Percentiles rank a stretch among this genome's conserved stretches.
These are phyloP conservation scores for Pythium sp. DNA, from an alignment of 352 stramenopile genomes.

Conservation along the genomic window DNA sequence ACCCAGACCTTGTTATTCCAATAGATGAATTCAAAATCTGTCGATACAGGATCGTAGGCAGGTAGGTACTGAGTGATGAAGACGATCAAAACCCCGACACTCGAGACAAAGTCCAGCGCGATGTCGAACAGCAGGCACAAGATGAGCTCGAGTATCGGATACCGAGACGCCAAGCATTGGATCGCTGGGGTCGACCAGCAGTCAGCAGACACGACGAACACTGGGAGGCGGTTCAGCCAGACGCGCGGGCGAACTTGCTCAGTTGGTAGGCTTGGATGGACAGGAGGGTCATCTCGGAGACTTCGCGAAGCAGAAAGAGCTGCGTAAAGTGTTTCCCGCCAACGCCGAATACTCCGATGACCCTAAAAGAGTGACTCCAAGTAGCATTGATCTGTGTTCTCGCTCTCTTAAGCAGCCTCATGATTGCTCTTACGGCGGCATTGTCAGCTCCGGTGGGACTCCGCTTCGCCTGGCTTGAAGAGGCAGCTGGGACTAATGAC, in stretches of 20 bases:
- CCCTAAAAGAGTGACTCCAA: conserved; percentile 16
- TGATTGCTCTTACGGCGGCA: not conserved
- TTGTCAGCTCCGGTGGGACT: not conserved
- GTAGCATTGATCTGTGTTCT: not conserved
- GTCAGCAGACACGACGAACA: conserved; percentile 25
- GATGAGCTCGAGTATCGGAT: conserved; percentile 22
- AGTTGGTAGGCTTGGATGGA: conserved; percentile 21
- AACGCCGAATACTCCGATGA: conserved; percentile 16
- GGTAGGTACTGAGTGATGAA: conserved; percentile 23
- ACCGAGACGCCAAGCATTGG: conserved; percentile 13
- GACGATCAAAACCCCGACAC: conserved; percentile 26
- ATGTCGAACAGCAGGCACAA: conserved; percentile 27
- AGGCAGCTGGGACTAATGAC: no score
- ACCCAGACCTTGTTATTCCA: not conserved
- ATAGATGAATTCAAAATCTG: not conserved
- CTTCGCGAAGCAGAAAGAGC: conserved; percentile 17
- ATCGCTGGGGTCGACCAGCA: conserved; percentile 40
- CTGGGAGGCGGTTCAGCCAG: conserved; percentile 27
- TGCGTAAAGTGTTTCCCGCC: conserved; percentile 18
- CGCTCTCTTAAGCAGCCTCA: no score
- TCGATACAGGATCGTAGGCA: conserved; percentile 18
- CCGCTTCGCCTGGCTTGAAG: not conserved
- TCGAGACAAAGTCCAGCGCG: conserved; percentile 36
- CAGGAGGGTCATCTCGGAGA: conserved; percentile 18
- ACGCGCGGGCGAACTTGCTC: conserved; percentile 19